phyloP scores from a whole-genome alignment of 192 early-diverging fungal species.

The Phycomyces nitens region DNA sequence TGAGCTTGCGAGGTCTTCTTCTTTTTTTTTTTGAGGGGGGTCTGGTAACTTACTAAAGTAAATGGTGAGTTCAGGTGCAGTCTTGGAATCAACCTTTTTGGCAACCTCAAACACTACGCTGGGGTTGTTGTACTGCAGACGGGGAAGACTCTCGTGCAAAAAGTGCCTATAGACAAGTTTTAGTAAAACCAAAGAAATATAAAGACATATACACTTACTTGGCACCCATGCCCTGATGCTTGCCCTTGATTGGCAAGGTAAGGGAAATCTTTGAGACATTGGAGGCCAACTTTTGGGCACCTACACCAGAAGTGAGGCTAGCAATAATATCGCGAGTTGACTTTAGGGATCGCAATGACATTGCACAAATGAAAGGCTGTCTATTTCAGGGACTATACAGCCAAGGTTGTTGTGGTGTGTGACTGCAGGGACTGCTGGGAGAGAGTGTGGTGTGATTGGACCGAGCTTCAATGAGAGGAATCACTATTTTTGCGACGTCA shows the following conservation, averaged over 20 bases:
- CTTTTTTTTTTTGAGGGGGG: background rate
- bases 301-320: slow-evolving; percentile 39
- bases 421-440: too few relatives aligned
- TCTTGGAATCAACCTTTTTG: slow-evolving; percentile 36
- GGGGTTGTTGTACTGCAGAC: slow-evolving; percentile 57
- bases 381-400: too few relatives aligned
- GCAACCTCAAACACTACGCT: slow-evolving; percentile 41
- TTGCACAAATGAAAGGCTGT: background rate
- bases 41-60: background rate
- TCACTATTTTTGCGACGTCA: too few relatives aligned
- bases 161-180: slow-evolving; percentile 54
- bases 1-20: background rate
- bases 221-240: slow-evolving; percentile 46
- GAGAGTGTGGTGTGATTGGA: too few relatives aligned
- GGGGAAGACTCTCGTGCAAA: slow-evolving; percentile 47
- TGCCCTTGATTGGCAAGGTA: slow-evolving; percentile 38
- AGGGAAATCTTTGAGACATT: slow-evolving; percentile 51
- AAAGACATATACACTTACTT: slow-evolving; percentile 33
- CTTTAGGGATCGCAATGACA: slow-evolving; percentile 21
- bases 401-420: too few relatives aligned
- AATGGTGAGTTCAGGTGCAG: slow-evolving; percentile 39
- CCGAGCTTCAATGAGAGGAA: too few relatives aligned
- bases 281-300: slow-evolving; percentile 40
- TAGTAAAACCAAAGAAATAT: background rate
- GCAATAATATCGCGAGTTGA: slow-evolving; percentile 30